These are phyloP conservation scores for Talaromyces ruber DNA, from an alignment of 495 filamentous ascomycete genomes.

Conservation along the genomic window DNA sequence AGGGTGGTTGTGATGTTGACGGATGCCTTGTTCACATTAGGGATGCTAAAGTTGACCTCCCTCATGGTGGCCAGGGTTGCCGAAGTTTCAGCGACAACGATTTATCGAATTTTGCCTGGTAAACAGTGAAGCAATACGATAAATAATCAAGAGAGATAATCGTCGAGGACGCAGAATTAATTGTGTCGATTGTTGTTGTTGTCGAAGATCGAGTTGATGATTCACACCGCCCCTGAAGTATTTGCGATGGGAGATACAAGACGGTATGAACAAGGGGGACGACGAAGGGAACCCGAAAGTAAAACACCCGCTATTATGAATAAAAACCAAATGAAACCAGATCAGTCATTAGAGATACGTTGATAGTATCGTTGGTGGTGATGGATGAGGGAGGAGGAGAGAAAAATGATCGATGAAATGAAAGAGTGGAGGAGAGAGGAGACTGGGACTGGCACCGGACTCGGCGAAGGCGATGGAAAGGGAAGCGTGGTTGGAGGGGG, in stretches of 20 bases:
- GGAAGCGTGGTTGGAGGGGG: neutral
- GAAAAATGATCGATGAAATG: conserved; percentile 2
- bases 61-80: conserved; percentile 55
- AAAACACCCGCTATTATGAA: conserved; percentile 1
- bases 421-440: neutral
- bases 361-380: conserved; percentile 4
- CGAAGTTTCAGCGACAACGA: neutral
- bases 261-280: neutral
- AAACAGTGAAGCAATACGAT: neutral
- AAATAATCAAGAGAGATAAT: too few species aligned
- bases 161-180: neutral
- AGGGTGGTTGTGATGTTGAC: conserved; percentile 98
- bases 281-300: conserved; percentile 4
- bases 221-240: conserved; percentile 1
- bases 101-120: neutral
- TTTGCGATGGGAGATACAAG: neutral
- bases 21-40: conserved; percentile 98
- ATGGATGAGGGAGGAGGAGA: conserved; percentile 3
- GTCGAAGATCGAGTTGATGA: neutral
- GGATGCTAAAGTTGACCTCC: conserved; percentile 99
- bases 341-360: conserved; percentile 7
- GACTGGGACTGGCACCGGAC: conserved; percentile 1
- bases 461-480: conserved; percentile 5
- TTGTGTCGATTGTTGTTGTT: neutral
- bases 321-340: neutral